Conservation (phyloP, 1,284 basidiomycete species). For the Microstroma glucosiphilum region DNA sequence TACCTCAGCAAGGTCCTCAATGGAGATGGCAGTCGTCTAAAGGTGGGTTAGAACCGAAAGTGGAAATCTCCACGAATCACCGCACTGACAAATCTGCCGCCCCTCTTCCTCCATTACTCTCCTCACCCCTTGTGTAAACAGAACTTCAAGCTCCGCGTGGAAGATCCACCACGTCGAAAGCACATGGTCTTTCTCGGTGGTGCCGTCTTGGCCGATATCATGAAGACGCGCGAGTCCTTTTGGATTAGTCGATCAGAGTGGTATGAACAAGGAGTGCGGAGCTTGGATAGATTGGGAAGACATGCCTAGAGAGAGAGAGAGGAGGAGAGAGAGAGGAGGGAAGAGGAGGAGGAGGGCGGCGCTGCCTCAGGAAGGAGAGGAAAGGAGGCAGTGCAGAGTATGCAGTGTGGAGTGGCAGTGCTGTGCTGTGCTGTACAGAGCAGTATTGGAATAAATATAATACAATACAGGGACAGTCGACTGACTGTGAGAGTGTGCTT, state of each 20-base stretch:
- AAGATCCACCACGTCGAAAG: constrained; percentile 94
- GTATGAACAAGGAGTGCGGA: constrained; percentile 48
- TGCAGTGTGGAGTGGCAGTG: too few relatives aligned
- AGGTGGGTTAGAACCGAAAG: too few relatives aligned
- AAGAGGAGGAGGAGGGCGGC: too few relatives aligned
- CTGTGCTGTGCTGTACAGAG: too few relatives aligned
- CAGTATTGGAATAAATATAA: too few relatives aligned
- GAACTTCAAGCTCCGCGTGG: constrained; percentile 99
- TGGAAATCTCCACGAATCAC: not conserved
- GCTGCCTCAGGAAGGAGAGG: too few relatives aligned
- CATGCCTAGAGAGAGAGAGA: constrained; percentile 23
- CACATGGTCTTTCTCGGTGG: constrained; percentile 99
- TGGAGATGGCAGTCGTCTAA: constrained; percentile 76
- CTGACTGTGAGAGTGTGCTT: too few relatives aligned
- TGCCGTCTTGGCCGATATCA: constrained; percentile 76
- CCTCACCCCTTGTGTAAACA: constrained; percentile 49
- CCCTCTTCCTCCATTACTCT: not conserved
- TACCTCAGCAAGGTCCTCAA: constrained; percentile 83
- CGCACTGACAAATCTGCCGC: constrained; percentile 2
- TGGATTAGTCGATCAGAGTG: constrained; percentile 56
- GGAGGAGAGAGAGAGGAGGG: too few relatives aligned
- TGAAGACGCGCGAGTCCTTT: constrained; percentile 89
- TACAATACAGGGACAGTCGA: too few relatives aligned
- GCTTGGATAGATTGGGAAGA: constrained; percentile 43
- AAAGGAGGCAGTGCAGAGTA: too few relatives aligned